phyloP scores from a whole-genome alignment of 179 eudicot genomes.

The Gypsophila paniculata region DNA sequence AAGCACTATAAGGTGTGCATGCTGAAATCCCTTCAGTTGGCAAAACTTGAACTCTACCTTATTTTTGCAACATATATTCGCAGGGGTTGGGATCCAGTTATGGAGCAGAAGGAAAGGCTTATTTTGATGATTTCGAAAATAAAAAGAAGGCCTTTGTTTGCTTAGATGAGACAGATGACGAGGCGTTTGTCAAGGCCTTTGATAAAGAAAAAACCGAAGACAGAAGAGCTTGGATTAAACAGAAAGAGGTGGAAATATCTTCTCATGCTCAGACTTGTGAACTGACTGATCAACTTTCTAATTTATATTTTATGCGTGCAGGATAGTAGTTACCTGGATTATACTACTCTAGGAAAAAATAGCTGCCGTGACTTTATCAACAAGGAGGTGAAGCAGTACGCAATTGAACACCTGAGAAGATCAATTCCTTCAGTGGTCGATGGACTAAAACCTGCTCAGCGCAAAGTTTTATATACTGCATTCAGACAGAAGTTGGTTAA shows the following conservation, averaged over 20 bases:
- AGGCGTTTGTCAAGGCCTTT: constrained; percentile 89
- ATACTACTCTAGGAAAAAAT: constrained; percentile 73
- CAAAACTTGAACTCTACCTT: too few relatives aligned
- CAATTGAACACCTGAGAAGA: constrained; percentile 85
- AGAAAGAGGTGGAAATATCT: constrained; percentile 50
- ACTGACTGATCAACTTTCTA: background rate
- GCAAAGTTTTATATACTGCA: constrained; percentile 79
- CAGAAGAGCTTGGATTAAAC: constrained; percentile 86
- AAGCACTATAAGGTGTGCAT: constrained; percentile 57
- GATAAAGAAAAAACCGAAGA: constrained; percentile 95
- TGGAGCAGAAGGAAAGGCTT: constrained; percentile 66
- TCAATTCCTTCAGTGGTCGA: constrained; percentile 92
- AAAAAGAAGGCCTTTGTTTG: constrained; percentile 74
- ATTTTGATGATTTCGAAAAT: constrained; percentile 52
- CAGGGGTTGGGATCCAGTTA: constrained; percentile 97
- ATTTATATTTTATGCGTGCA: constrained; percentile 31
- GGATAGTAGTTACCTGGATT: constrained; percentile 74
- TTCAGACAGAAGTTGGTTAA: constrained; percentile 63
- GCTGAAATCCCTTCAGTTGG: too few relatives aligned
- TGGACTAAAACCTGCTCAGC: constrained; percentile 94
- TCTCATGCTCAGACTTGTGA: background rate
- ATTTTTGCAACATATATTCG: too few relatives aligned
- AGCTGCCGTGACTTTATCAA: constrained; percentile 84
- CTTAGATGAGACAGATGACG: constrained; percentile 73
- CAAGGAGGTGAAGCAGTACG: constrained; percentile 84